A percentile compares a stretch with the other conserved stretches of the same genome.
phyloP scores from a whole-genome alignment of 306 rosid genomes.

The Vigna mungo region DNA sequence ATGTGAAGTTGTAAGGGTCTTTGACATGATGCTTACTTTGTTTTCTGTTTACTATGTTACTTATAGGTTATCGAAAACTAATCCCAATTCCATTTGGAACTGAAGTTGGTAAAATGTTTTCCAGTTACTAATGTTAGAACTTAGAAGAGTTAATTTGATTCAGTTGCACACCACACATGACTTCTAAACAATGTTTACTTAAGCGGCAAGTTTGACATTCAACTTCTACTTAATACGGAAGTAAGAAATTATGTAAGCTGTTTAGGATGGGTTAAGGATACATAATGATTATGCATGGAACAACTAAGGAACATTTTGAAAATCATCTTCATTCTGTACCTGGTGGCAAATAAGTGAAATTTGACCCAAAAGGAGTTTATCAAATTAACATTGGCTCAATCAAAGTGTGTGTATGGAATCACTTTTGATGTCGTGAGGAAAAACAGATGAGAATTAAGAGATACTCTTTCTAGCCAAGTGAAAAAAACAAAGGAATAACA shows the following conservation, averaged over 20 bases:
- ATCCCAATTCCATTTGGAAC: neutral
- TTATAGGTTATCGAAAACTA: neutral
- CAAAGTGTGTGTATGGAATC: conserved; percentile 15
- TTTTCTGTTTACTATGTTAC: neutral
- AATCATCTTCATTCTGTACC: neutral
- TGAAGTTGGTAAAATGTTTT: neutral
- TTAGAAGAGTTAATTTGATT: conserved; percentile 17
- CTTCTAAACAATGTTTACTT: conserved; percentile 24
- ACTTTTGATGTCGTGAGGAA: neutral
- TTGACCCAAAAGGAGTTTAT: conserved; percentile 26
- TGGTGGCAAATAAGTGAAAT: conserved; percentile 2
- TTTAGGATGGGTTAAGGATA: conserved; percentile 2
- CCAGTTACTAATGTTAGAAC: neutral
- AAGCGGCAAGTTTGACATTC: neutral
- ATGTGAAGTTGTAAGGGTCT: conserved; percentile 5
- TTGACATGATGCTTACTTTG: neutral
- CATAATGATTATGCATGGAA: neutral
- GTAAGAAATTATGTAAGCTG: neutral
- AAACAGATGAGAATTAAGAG: neutral
- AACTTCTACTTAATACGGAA: conserved; percentile 1
- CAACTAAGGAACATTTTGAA: conserved; percentile 4
- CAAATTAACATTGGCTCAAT: conserved; percentile 5
- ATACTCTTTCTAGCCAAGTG: neutral
- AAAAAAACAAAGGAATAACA: neutral
- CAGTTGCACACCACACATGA: neutral